Conservation (phyloP, 2,329 filamentous ascomycete species). For the Fusarium miscanthi region DNA sequence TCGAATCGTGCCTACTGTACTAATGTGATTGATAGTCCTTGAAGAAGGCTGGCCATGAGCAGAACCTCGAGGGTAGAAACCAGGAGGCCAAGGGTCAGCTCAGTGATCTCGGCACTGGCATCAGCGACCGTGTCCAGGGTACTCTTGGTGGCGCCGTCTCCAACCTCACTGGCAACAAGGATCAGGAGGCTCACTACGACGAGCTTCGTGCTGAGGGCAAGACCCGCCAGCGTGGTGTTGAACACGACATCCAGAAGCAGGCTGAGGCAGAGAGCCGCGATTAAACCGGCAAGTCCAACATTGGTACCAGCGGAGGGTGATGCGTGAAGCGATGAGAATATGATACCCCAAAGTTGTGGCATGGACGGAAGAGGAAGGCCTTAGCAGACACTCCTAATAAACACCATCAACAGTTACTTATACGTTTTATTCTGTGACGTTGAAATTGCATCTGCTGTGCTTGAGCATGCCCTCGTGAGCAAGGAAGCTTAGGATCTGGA, state of each 20-base stretch:
- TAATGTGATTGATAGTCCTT: conserved; percentile 60
- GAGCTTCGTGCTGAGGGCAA: conserved; percentile 83
- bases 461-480: background rate
- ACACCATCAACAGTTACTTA: conserved; percentile 4
- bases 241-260: conserved; percentile 83
- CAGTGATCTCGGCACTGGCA: conserved; percentile 75
- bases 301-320: conserved; percentile 1
- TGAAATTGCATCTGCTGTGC: background rate
- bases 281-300: conserved; percentile 9
- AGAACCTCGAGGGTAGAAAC: conserved; percentile 83
- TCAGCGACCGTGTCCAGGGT: conserved; percentile 74
- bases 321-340: conserved; percentile 26
- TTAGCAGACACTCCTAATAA: conserved; percentile 20
- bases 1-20: background rate
- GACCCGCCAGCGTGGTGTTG: conserved; percentile 83
- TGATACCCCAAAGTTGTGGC: conserved; percentile 34
- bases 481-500: background rate
- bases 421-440: background rate
- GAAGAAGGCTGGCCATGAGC: conserved; percentile 78
- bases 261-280: conserved; percentile 57
- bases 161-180: conserved; percentile 76
- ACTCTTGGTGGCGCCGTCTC: conserved; percentile 77
- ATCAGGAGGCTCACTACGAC: conserved; percentile 73
- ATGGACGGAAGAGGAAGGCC: conserved; percentile 18
- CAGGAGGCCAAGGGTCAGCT: conserved; percentile 88